These are phyloP conservation scores for Cupressus sempervirens DNA, from an alignment of 75 land plant species.

Conservation along the genomic window DNA sequence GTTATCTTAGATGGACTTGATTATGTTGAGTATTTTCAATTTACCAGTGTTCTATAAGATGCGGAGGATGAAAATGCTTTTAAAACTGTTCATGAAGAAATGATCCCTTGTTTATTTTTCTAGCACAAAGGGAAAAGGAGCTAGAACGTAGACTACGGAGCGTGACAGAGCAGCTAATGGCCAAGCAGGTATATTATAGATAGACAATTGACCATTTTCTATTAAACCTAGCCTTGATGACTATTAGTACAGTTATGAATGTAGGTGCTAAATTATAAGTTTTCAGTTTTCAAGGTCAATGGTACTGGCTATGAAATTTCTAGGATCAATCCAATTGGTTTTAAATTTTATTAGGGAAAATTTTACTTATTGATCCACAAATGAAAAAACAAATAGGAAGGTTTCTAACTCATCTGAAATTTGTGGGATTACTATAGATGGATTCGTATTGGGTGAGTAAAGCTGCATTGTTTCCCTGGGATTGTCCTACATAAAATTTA, in stretches of 20 bases:
- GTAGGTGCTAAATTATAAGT: neutral
- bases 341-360: neutral
- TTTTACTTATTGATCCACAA: neutral
- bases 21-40: neutral
- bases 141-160: constrained; percentile 31
- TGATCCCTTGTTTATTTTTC: neutral
- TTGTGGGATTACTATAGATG: neutral
- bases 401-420: neutral
- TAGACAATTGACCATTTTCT: neutral
- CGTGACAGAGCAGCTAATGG: constrained; percentile 31
- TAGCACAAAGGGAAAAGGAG: constrained; percentile 42
- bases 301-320: too few relatives aligned
- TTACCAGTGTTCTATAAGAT: neutral
- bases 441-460: neutral
- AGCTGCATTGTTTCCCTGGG: constrained; percentile 1
- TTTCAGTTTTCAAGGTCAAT: neutral
- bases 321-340: neutral
- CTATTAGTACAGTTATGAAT: neutral
- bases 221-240: neutral
- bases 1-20: neutral
- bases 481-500: neutral
- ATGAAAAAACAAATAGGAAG: neutral
- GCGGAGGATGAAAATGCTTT: neutral
- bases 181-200: constrained; percentile 26
- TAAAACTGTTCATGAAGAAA: neutral